Percentiles rank a stretch among this genome's conserved stretches.
Evolutionary conservation across 179 eudicot genomes (phyloP).

Genomic region (Silene coronaria): DNA sequence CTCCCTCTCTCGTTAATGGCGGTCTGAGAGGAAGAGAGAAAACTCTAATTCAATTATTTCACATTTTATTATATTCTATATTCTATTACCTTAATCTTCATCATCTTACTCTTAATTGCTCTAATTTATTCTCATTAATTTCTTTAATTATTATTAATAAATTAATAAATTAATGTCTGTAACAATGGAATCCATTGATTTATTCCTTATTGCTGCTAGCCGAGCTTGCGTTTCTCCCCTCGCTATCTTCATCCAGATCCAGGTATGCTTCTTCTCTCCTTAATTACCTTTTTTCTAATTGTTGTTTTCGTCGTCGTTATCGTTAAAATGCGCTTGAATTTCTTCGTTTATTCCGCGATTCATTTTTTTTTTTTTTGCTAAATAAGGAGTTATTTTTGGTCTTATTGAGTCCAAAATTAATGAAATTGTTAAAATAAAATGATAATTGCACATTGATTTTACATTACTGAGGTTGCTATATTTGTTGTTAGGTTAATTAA

Average conservation of each 20-base stretch:
- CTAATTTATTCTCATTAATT: not conserved
- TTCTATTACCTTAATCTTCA: not conserved
- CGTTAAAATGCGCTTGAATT: not conserved
- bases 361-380: not conserved
- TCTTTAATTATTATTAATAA: not conserved
- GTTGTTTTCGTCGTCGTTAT: not conserved
- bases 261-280: slow-evolving; percentile 35
- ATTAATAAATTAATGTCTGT: slow-evolving; percentile 1
- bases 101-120: not conserved
- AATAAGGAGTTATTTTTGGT: not conserved
- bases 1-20: slow-evolving; percentile 34
- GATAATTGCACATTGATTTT: not conserved
- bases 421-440: not conserved
- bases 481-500: not conserved
- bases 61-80: not conserved
- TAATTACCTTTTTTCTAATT: slow-evolving; percentile 2
- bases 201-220: slow-evolving; percentile 48
- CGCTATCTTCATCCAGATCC: slow-evolving; percentile 70
- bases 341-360: not conserved
- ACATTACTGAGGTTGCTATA: not conserved
- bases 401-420: not conserved
- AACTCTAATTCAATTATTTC: not conserved
- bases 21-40: slow-evolving; percentile 41
- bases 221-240: slow-evolving; percentile 44
- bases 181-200: slow-evolving; percentile 46